Percentiles rank a stretch among this genome's conserved stretches.
These are phyloP conservation scores for Fragaria iinumae DNA, from an alignment of 306 rosid genomes.

Conservation along the genomic window DNA sequence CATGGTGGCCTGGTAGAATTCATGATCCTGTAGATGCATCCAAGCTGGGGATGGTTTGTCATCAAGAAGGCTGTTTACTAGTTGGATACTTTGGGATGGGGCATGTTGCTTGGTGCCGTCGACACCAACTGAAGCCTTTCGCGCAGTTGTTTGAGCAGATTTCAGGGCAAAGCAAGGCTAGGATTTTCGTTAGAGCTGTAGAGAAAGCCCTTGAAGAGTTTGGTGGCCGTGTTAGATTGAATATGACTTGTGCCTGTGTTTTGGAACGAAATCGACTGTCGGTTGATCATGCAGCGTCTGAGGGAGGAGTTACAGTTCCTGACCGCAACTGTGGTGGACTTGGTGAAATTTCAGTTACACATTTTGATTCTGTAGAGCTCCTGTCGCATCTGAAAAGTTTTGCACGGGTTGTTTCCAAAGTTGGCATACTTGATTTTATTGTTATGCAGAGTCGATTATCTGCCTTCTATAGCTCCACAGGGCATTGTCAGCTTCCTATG, in stretches of 20 bases:
- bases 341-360: conserved; percentile 36
- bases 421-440: conserved; percentile 32
- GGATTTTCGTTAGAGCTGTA: conserved; percentile 48
- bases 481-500: conserved; percentile 47
- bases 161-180: conserved; percentile 32
- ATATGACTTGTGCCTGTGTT: conserved; percentile 43
- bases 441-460: conserved; percentile 38
- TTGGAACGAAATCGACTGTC: conserved; percentile 5
- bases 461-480: conserved; percentile 39
- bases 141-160: conserved; percentile 37
- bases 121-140: conserved; percentile 39
- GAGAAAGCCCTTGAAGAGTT: conserved; percentile 54
- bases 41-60: conserved; percentile 8
- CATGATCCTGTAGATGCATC: conserved; percentile 34
- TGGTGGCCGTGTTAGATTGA: conserved; percentile 40
- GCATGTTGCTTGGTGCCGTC: conserved; percentile 40
- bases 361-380: conserved; percentile 33
- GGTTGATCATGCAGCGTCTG: conserved; percentile 19
- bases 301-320: conserved; percentile 15
- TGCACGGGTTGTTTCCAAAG: conserved; percentile 34
- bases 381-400: conserved; percentile 38
- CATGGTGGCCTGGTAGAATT: conserved; percentile 63
- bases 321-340: conserved; percentile 17
- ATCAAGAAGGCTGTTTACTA: conserved; percentile 19
- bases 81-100: conserved; percentile 43